phyloP scores from a whole-genome alignment of 2,329 filamentous ascomycete genomes.

The Ustulina deusta region DNA sequence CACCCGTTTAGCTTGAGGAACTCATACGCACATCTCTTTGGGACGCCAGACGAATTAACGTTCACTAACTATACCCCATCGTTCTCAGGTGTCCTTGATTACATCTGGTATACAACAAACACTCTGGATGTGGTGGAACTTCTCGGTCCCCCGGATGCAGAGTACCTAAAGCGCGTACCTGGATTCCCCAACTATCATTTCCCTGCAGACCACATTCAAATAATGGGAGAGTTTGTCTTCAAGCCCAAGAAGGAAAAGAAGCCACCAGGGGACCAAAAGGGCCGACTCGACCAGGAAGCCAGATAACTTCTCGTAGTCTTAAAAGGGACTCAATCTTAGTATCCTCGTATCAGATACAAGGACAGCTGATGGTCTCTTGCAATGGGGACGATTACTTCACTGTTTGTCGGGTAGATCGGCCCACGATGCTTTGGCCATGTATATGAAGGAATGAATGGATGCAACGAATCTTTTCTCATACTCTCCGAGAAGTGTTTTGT shows the following conservation, averaged over 20 bases:
- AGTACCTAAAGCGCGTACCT: constrained; percentile 86
- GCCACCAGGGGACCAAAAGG: constrained; percentile 47
- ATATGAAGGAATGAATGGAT: constrained; percentile 45
- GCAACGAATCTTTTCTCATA: constrained; percentile 47
- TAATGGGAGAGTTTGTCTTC: constrained; percentile 90
- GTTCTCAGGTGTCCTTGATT: constrained; percentile 94
- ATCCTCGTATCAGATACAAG: constrained; percentile 18
- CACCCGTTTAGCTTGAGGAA: constrained; percentile 96
- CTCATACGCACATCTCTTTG: constrained; percentile 84
- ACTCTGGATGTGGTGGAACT: constrained; percentile 85
- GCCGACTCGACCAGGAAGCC: constrained; percentile 39
- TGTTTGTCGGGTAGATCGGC: constrained; percentile 25
- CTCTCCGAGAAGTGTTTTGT: constrained; percentile 47
- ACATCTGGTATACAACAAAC: constrained; percentile 97
- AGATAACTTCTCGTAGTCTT: constrained; percentile 25
- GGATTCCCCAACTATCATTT: constrained; percentile 96
- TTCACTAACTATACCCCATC: constrained; percentile 98
- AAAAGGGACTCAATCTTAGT: constrained; percentile 9
- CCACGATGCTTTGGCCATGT: constrained; percentile 39
- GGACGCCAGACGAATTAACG: constrained; percentile 83
- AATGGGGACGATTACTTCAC: constrained; percentile 27
- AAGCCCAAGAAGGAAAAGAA: constrained; percentile 89
- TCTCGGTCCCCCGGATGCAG: constrained; percentile 86
- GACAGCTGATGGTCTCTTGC: constrained; percentile 20
- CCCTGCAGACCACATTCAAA: constrained; percentile 90